Conservation (phyloP, 768 basidiomycete species). For the Lenzites betulinus region DNA sequence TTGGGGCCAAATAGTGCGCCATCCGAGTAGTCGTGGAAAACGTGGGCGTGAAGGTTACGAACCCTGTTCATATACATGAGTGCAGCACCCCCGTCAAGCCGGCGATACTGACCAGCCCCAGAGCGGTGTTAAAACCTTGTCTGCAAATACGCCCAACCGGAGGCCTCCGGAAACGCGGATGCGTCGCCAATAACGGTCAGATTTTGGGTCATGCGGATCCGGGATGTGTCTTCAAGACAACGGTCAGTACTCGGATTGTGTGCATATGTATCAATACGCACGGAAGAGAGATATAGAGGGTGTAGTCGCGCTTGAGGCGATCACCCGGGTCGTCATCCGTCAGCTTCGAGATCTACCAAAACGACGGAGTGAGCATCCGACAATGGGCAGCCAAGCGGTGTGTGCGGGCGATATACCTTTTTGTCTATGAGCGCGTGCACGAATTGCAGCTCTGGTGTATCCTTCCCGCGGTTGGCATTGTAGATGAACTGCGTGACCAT, state of each 20-base stretch:
- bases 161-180: slow-evolving; percentile 11
- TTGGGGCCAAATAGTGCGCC: slow-evolving; percentile 12
- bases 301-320: slow-evolving; percentile 3
- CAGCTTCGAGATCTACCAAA: not conserved
- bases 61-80: not conserved
- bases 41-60: slow-evolving; percentile 12
- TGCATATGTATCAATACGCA: not conserved
- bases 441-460: slow-evolving; percentile 4
- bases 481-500: slow-evolving; percentile 1
- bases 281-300: slow-evolving; percentile 5
- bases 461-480: not conserved
- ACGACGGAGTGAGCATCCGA: not conserved
- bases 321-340: not conserved
- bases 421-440: slow-evolving; percentile 5
- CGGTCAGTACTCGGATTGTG: no score
- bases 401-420: not conserved
- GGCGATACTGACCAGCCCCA: slow-evolving; percentile 7
- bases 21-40: slow-evolving; percentile 8
- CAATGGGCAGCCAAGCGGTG: not conserved
- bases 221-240: not conserved
- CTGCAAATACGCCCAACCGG: slow-evolving; percentile 6
- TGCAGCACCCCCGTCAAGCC: no score
- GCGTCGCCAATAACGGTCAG: not conserved
- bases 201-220: not conserved
- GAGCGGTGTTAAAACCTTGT: slow-evolving; percentile 15